Evolutionary conservation across 2,329 filamentous ascomycete genomes (phyloP).

Genomic region (Cercospora sp.): DNA sequence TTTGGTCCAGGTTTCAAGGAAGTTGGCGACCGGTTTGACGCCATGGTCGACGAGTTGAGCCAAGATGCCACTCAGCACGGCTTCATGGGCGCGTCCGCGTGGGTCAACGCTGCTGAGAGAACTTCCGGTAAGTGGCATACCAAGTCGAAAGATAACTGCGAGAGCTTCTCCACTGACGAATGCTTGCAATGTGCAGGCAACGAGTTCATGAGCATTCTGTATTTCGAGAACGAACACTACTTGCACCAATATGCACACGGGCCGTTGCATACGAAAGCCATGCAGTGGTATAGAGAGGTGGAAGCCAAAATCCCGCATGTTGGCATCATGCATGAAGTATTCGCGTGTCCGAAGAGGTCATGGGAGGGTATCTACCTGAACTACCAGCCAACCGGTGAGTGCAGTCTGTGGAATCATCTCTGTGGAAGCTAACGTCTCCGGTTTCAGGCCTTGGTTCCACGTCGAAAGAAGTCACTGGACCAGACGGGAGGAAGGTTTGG

Average conservation of each 20-base stretch:
- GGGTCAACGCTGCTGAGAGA: neutral
- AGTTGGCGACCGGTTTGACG: conserved; percentile 17
- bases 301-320: conserved; percentile 13
- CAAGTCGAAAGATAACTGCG: neutral
- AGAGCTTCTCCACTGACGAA: conserved; percentile 8
- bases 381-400: conserved; percentile 17
- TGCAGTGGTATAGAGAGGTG: conserved; percentile 20
- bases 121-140: neutral
- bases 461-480: conserved; percentile 13
- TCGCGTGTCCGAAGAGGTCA: conserved; percentile 16
- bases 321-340: conserved; percentile 23
- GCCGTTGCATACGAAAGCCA: conserved; percentile 20
- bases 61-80: conserved; percentile 13
- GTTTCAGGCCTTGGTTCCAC: conserved; percentile 16
- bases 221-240: conserved; percentile 22
- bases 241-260: conserved; percentile 24
- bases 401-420: neutral
- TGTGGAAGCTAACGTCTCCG: neutral
- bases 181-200: conserved; percentile 7
- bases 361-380: conserved; percentile 25
- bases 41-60: conserved; percentile 20
- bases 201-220: conserved; percentile 21
- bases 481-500: conserved; percentile 19
- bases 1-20: conserved; percentile 25
- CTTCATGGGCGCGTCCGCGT: conserved; percentile 13